phyloP scores from a whole-genome alignment of 306 rosid species.

The Dicorynia guianensis region DNA sequence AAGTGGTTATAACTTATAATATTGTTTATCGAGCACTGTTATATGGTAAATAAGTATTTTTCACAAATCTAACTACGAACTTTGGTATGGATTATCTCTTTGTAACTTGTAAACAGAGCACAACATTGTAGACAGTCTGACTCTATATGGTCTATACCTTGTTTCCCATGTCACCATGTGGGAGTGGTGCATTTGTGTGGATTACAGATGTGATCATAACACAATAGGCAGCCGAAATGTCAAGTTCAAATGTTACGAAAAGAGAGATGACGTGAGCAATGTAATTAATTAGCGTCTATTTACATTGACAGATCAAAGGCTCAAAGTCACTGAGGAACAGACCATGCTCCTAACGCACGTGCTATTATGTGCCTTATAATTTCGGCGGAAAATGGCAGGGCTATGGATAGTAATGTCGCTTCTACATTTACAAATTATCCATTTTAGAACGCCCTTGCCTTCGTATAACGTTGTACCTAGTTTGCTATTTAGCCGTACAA shows the following conservation, averaged over 20 bases:
- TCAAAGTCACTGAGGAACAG: not conserved
- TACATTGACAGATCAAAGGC: not conserved
- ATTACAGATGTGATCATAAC: not conserved
- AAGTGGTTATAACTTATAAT: not conserved
- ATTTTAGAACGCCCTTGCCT: not conserved
- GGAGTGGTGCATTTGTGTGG: no score
- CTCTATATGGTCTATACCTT: not conserved
- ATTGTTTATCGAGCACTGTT: not conserved
- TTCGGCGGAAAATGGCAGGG: constrained; percentile 24
- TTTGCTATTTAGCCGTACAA: not conserved
- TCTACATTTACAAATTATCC: not conserved
- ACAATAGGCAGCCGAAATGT: not conserved
- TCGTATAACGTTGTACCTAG: not conserved
- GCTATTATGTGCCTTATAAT: not conserved
- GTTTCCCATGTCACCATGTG: no score
- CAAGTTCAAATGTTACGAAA: no score
- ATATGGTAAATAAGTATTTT: no score
- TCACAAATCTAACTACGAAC: no score
- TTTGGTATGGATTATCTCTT: not conserved
- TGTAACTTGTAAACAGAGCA: not conserved
- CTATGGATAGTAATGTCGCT: constrained; percentile 1
- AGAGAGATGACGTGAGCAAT: no score
- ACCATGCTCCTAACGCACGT: constrained; percentile 17
- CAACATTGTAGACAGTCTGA: not conserved
- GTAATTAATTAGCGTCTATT: no score